phyloP scores from a whole-genome alignment of 2,329 filamentous ascomycete species.

The Paecilomyces fulvus region DNA sequence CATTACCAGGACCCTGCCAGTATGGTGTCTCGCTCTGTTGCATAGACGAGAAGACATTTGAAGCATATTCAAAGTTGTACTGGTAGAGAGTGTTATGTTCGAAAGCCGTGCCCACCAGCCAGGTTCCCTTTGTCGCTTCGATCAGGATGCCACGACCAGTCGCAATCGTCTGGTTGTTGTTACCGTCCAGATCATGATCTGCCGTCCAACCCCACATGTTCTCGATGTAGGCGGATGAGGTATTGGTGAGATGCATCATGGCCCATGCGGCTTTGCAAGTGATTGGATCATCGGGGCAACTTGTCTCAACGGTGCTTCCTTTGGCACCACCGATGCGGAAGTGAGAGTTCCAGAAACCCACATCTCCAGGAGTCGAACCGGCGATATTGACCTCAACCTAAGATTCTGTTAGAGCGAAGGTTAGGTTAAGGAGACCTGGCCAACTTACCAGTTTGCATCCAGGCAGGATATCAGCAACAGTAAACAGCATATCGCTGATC shows the following conservation, averaged over 20 bases:
- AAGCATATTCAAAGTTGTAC: slow-evolving; percentile 42
- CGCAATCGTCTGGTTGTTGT: slow-evolving; percentile 11
- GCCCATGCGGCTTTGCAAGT: slow-evolving; percentile 43
- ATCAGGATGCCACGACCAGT: slow-evolving; percentile 42
- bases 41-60: slow-evolving; percentile 42
- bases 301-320: slow-evolving; percentile 29
- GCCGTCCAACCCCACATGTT: slow-evolving; percentile 46
- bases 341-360: slow-evolving; percentile 43
- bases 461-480: slow-evolving; percentile 39
- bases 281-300: slow-evolving; percentile 28
- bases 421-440: neutral
- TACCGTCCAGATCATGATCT: slow-evolving; percentile 42
- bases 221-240: slow-evolving; percentile 46
- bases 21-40: slow-evolving; percentile 48
- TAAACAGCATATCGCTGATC: slow-evolving; percentile 47
- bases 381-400: slow-evolving; percentile 45
- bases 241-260: slow-evolving; percentile 43
- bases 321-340: slow-evolving; percentile 41
- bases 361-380: slow-evolving; percentile 38
- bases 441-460: slow-evolving; percentile 28
- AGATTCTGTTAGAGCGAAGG: neutral
- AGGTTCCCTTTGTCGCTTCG: slow-evolving; percentile 42
- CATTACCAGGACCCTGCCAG: slow-evolving; percentile 24
- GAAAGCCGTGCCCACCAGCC: slow-evolving; percentile 46
- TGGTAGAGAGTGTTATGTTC: slow-evolving; percentile 50